Conservation (phyloP, 176 grass and related monocot species). For the Musa beccarii region DNA sequence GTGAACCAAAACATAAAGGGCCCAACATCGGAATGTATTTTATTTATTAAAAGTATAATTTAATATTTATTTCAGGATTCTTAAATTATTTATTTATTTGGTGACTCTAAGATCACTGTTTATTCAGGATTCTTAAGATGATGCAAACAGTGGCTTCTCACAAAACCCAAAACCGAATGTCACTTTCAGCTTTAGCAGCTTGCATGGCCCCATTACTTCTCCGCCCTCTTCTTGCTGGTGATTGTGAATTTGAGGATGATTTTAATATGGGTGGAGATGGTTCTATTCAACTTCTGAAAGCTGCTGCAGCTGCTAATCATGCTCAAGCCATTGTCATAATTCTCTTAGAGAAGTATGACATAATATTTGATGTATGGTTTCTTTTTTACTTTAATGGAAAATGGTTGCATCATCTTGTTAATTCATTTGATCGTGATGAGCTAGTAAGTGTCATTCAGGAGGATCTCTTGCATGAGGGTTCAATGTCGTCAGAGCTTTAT, state of each 20-base stretch:
- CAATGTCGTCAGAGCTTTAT: constrained; percentile 73
- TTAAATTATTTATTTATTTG: too few species aligned
- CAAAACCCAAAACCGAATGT: constrained; percentile 91
- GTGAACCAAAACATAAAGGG: too few species aligned
- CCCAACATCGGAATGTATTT: too few species aligned
- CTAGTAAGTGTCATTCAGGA: constrained; percentile 42
- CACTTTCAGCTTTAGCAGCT: constrained; percentile 83
- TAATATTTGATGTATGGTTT: constrained; percentile 78
- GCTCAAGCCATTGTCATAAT: constrained; percentile 93
- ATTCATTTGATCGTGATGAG: constrained; percentile 16
- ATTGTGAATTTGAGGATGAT: constrained; percentile 77
- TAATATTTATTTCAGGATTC: too few species aligned
- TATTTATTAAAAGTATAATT: too few species aligned
- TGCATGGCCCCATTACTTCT: constrained; percentile 98
- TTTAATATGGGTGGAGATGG: constrained; percentile 77
- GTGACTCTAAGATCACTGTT: constrained; percentile 12
- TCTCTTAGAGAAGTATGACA: constrained; percentile 87
- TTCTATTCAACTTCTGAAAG: constrained; percentile 90
- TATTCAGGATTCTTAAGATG: constrained; percentile 94
- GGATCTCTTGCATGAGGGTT: constrained; percentile 58
- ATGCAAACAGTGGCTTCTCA: constrained; percentile 69
- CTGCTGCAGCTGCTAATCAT: constrained; percentile 92
- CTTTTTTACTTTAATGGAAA: constrained; percentile 9
- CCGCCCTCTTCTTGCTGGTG: constrained; percentile 78
- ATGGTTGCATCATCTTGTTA: constrained; percentile 1